A percentile compares a stretch with the other conserved stretches of the same genome.
These are phyloP conservation scores for Ceratobasidium sp. DNA, from an alignment of 1,284 basidiomycete genomes.

Conservation along the genomic window DNA sequence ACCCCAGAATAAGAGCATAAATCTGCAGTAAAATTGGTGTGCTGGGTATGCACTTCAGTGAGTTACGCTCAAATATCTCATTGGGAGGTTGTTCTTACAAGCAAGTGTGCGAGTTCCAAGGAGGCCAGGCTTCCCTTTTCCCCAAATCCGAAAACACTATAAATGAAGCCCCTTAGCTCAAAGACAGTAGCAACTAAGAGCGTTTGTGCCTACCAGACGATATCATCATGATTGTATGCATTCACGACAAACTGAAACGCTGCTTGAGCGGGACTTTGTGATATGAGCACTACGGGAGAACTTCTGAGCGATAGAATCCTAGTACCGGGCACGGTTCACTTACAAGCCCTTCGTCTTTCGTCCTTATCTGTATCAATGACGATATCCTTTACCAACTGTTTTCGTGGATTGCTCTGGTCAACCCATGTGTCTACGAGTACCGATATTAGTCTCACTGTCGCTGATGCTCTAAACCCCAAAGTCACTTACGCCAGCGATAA, in stretches of 20 bases:
- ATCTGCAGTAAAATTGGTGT: conserved; percentile 10
- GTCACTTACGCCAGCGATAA: conserved; percentile 4
- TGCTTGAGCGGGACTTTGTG: not conserved
- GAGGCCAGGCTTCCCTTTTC: not conserved
- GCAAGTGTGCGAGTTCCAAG: conserved; percentile 1
- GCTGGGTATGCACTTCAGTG: not conserved
- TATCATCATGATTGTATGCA: not conserved
- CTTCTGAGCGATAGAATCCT: too few relatives aligned
- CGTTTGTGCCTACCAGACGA: not conserved
- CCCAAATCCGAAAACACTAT: conserved; percentile 7
- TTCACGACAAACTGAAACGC: not conserved
- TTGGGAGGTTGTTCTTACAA: not conserved
- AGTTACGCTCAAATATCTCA: not conserved
- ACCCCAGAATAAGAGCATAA: not conserved
- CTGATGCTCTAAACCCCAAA: not conserved
- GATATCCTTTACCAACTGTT: conserved; percentile 16
- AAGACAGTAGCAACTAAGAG: not conserved
- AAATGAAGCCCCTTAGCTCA: not conserved
- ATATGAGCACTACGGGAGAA: not conserved
- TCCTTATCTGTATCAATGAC: not conserved
- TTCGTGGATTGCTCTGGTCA: not conserved
- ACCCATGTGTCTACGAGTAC: conserved; percentile 8
- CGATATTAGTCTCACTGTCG: not conserved
- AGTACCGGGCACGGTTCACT: not conserved
- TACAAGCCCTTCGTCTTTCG: not conserved